Percentiles rank a stretch among this genome's conserved stretches.
Conservation (phyloP, 169 alveolate genomes). For the Cryptosporidium sp. region DNA sequence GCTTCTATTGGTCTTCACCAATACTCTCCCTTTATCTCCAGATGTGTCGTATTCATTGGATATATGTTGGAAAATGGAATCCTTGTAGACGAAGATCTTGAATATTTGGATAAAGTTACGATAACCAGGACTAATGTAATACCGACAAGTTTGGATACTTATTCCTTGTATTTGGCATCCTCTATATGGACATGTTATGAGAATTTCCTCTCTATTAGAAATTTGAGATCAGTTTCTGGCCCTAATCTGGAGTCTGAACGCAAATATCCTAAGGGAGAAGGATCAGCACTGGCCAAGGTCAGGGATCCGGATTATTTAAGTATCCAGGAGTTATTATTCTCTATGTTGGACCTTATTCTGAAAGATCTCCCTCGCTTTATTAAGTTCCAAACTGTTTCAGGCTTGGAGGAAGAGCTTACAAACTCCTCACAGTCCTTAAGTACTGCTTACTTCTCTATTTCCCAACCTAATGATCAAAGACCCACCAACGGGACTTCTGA, state of each 20-base stretch:
- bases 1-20: slow-evolving; percentile 43
- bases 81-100: background rate
- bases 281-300: background rate
- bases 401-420: background rate
- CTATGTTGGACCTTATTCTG: slow-evolving; percentile 13
- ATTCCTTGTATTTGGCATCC: slow-evolving; percentile 48
- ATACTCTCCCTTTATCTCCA: slow-evolving; percentile 63
- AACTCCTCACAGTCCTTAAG: background rate
- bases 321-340: slow-evolving; percentile 1
- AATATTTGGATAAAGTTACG: slow-evolving; percentile 1
- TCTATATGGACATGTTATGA: slow-evolving; percentile 48
- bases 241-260: background rate
- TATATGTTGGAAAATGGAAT: slow-evolving; percentile 60
- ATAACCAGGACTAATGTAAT: slow-evolving; percentile 27
- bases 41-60: slow-evolving; percentile 37
- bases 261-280: background rate
- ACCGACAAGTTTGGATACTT: slow-evolving; percentile 53
- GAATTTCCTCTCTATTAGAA: slow-evolving; percentile 5
- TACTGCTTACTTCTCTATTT: background rate
- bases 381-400: slow-evolving; percentile 1
- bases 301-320: background rate
- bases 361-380: slow-evolving; percentile 18
- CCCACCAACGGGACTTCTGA: background rate
- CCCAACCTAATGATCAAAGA: background rate
- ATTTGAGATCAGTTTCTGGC: background rate